Evolutionary conservation across 2,329 filamentous ascomycete species (phyloP).

Genomic region (Pezicula radicicola): DNA sequence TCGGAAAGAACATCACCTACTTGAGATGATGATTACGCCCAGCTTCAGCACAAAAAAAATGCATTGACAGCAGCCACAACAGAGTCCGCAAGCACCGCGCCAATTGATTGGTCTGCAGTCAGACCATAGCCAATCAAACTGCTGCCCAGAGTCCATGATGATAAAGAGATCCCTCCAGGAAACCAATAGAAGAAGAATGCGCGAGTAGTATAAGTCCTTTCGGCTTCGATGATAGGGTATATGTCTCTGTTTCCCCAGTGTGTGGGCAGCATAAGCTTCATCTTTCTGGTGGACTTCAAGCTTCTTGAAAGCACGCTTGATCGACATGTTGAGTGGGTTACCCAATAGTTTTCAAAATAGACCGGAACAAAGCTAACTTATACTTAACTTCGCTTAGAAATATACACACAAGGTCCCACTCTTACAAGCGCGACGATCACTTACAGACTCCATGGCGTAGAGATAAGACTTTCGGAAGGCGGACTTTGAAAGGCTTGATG

Average conservation of each 20-base stretch:
- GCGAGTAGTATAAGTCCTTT: background rate
- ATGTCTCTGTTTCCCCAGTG: slow-evolving; percentile 1
- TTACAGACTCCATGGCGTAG: too few relatives aligned
- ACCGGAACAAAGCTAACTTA: too few relatives aligned
- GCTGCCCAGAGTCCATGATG: slow-evolving; percentile 1
- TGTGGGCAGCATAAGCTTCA: background rate
- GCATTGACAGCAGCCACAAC: background rate
- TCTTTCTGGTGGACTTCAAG: background rate
- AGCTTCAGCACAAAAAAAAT: background rate
- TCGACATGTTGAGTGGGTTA: too few relatives aligned
- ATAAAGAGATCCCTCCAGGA: background rate
- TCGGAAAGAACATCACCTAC: background rate
- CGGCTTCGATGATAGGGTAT: background rate
- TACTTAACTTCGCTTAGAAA: too few relatives aligned
- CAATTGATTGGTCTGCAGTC: background rate
- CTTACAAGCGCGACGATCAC: too few relatives aligned
- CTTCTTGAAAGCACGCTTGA: background rate
- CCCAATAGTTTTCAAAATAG: too few relatives aligned
- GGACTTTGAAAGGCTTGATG: too few relatives aligned
- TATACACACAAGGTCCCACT: too few relatives aligned
- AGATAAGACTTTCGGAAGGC: too few relatives aligned
- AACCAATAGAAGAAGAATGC: background rate
- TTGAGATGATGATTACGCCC: background rate
- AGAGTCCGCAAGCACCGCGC: background rate
- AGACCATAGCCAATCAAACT: background rate